Conservation (phyloP, 345 rosid genomes). For the Psidium friedrichsthalianum region DNA sequence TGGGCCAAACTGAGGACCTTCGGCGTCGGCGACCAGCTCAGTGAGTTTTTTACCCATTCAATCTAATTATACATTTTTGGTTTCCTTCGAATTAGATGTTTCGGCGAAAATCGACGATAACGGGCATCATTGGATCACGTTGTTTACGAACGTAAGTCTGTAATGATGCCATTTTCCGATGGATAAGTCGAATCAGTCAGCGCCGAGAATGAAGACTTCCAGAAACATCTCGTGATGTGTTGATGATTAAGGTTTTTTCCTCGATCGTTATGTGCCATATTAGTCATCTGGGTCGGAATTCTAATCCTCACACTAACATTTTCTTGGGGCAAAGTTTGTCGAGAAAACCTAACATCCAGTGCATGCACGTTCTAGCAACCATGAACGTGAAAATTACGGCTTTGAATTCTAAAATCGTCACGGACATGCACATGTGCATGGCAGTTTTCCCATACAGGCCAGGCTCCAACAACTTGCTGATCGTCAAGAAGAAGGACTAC, state of each 20-base stretch:
- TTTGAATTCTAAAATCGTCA: not conserved
- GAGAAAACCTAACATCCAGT: not conserved
- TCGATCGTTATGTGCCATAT: not conserved
- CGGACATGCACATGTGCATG: not conserved
- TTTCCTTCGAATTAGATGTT: not conserved
- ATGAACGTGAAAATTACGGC: not conserved
- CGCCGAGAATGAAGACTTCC: not conserved
- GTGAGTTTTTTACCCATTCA: not conserved
- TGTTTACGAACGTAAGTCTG: not conserved
- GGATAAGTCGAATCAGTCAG: not conserved
- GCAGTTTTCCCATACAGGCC: slow-evolving; percentile 11
- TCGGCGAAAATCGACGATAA: not conserved
- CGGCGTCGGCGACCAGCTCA: slow-evolving; percentile 8
- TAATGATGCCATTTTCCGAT: not conserved
- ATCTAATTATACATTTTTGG: not conserved
- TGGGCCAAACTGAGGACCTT: slow-evolving; percentile 8
- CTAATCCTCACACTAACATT: not conserved
- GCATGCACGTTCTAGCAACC: not conserved
- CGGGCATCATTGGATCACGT: not conserved
- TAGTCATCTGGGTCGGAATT: not conserved
- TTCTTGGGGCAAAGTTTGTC: not conserved
- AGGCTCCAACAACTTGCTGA: slow-evolving; percentile 3
- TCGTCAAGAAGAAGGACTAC: not conserved
- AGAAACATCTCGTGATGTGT: not conserved
- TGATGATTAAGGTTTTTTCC: not conserved